phyloP scores from a whole-genome alignment of 2,329 filamentous ascomycete species.

The Thielaviopsis punctulata region DNA sequence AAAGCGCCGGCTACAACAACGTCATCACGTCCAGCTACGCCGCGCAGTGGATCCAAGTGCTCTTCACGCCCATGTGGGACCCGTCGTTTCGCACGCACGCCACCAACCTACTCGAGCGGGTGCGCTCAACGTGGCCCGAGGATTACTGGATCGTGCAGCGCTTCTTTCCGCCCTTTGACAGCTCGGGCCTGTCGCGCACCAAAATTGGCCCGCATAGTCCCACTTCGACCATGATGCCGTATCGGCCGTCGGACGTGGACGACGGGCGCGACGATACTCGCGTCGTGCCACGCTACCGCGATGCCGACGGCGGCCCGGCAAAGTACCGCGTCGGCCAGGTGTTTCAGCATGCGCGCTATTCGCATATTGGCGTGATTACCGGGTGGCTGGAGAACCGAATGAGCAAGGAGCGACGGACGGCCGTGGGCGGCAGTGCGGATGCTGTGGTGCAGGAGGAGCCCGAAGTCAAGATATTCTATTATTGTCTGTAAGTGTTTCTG shows the following conservation, averaged over 20 bases:
- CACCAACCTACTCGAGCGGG: background rate
- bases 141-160: slow-evolving; percentile 12
- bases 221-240: slow-evolving; percentile 11
- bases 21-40: slow-evolving; percentile 3
- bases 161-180: slow-evolving; percentile 3
- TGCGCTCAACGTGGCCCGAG: slow-evolving; percentile 2
- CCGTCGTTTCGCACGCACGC: background rate
- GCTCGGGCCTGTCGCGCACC: background rate
- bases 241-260: slow-evolving; percentile 19
- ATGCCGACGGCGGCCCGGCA: background rate
- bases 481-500: slow-evolving; percentile 54
- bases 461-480: slow-evolving; percentile 58
- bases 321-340: slow-evolving; percentile 60
- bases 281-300: background rate
- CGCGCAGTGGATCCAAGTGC: slow-evolving; percentile 4
- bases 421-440: slow-evolving; percentile 11
- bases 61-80: slow-evolving; percentile 5
- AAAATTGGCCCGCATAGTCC: slow-evolving; percentile 12
- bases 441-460: slow-evolving; percentile 28
- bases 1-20: slow-evolving; percentile 1
- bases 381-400: slow-evolving; percentile 52
- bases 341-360: slow-evolving; percentile 66
- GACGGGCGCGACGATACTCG: slow-evolving; percentile 27
- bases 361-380: slow-evolving; percentile 64
- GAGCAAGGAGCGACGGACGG: background rate